Evolutionary conservation across 371 early-diverging fungal genomes (phyloP), one percentile per base, ranked within the genome.

Genomic region (Mucor lusitanicus): DNA sequence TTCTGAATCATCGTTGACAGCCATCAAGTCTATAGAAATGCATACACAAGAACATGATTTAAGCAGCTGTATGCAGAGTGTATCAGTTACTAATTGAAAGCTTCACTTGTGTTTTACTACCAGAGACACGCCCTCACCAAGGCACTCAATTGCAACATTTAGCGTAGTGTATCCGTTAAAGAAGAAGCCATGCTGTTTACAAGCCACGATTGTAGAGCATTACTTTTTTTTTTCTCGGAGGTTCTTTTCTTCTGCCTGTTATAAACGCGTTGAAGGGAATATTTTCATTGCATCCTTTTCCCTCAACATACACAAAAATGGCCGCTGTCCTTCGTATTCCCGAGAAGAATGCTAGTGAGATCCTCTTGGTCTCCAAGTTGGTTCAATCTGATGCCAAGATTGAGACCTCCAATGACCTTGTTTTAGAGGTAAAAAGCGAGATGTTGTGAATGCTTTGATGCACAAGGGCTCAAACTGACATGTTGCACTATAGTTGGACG

Each of bases 291-390:
- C 62, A 57, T 48, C 28, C 30, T 28, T 37, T 53, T 55, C 25
- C 35, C 28, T 46, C 54, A 13, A 40, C 17, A 61, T 40, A 54
- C 25, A 53, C 40, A 72, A 35, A 33, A 39, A 83, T 80, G 67
- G 64, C 74, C 53, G 78, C 78, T 30, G 70, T 64, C 42, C 71
- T 82, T 53, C 67, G 71, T 56, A 57, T 82, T 40, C 78, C 78
- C 54, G 79, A 82, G 55, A 78, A 78, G 28, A 58, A 74, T 2
- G 68, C 66, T 35, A 76, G 70, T 53, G 82, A 82, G 40, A 67
- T 82, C 48, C 21, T 65, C 21, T 71, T 82, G 9, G 70, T 74
- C 27, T 64, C 76, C 66, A 76, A 79, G 50, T 75, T 74, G 39
- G 67, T 68, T 17, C 63, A 80, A 53, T 69, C 73, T 25, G 48